Conservation (phyloP, 2,329 filamentous ascomycete genomes). For the Epichloe elymi region DNA sequence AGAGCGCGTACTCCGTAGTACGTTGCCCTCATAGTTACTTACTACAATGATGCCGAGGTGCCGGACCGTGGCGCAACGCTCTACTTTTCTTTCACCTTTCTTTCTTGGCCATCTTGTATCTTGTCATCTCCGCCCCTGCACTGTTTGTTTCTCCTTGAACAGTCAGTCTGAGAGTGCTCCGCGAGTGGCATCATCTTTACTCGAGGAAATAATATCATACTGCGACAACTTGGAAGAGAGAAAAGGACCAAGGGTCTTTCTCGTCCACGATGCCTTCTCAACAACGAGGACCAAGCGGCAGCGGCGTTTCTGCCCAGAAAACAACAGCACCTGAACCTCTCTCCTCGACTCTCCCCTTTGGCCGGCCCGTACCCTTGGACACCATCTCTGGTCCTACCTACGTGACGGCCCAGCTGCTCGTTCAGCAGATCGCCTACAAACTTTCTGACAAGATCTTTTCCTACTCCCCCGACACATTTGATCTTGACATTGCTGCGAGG, state of each 20-base stretch:
- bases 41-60: not conserved
- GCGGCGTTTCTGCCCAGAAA: constrained; percentile 14
- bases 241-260: no score
- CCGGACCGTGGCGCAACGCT: not conserved
- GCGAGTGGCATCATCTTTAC: not conserved
- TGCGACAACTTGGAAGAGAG: no score
- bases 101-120: not conserved
- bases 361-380: constrained; percentile 38
- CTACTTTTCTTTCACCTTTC: not conserved
- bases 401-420: constrained; percentile 79
- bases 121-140: not conserved
- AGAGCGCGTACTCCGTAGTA: constrained; percentile 6
- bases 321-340: constrained; percentile 23
- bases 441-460: constrained; percentile 96
- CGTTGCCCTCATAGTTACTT: not conserved
- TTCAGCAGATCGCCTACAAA: constrained; percentile 91
- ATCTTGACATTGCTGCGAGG: constrained; percentile 72
- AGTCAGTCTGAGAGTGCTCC: not conserved
- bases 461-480: constrained; percentile 88
- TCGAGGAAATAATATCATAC: not conserved
- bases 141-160: not conserved
- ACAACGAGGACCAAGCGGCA: constrained; percentile 24
- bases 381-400: constrained; percentile 79
- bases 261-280: constrained; percentile 20
- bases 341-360: constrained; percentile 44